Evolutionary conservation across 495 filamentous ascomycete genomes (phyloP).

Genomic region (Oleoguttula mirabilis): DNA sequence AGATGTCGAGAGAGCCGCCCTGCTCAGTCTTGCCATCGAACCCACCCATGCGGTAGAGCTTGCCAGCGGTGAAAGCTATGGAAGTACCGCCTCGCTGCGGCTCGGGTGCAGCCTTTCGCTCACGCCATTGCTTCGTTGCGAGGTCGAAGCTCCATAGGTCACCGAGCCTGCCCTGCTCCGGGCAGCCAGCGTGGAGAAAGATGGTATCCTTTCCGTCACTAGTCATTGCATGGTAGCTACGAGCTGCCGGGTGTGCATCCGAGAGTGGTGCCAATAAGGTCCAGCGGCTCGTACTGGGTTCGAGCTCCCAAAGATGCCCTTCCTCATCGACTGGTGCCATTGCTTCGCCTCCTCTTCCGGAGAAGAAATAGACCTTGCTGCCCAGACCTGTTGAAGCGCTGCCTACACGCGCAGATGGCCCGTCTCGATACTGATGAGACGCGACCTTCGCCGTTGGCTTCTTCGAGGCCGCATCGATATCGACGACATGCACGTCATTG

Average conservation of each 20-base stretch:
- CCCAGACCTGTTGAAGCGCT: constrained; percentile 34
- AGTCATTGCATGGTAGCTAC: constrained; percentile 39
- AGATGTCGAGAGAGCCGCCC: constrained; percentile 54
- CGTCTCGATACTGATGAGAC: constrained; percentile 8
- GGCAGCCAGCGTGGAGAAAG: constrained; percentile 62
- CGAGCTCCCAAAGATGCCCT: constrained; percentile 39
- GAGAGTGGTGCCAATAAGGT: constrained; percentile 21
- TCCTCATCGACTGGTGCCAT: constrained; percentile 44
- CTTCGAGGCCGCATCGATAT: constrained; percentile 4
- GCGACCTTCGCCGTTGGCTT: neutral
- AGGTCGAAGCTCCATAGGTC: constrained; percentile 68
- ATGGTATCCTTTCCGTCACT: constrained; percentile 42
- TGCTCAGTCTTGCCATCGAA: constrained; percentile 54
- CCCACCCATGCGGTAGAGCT: constrained; percentile 61
- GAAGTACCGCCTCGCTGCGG: constrained; percentile 50
- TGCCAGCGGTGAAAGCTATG: constrained; percentile 43
- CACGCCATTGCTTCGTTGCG: constrained; percentile 44
- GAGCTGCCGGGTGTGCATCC: constrained; percentile 28
- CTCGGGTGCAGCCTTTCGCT: constrained; percentile 48
- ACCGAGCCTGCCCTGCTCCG: constrained; percentile 41
- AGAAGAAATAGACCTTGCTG: constrained; percentile 43
- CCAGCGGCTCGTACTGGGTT: constrained; percentile 27
- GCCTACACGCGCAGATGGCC: constrained; percentile 39
- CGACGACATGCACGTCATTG: constrained; percentile 23
- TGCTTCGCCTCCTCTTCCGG: constrained; percentile 41